A percentile compares a stretch with the other conserved stretches of the same genome.
Conservation (phyloP, 129 eudicot genomes). For the Arctium lappa region DNA sequence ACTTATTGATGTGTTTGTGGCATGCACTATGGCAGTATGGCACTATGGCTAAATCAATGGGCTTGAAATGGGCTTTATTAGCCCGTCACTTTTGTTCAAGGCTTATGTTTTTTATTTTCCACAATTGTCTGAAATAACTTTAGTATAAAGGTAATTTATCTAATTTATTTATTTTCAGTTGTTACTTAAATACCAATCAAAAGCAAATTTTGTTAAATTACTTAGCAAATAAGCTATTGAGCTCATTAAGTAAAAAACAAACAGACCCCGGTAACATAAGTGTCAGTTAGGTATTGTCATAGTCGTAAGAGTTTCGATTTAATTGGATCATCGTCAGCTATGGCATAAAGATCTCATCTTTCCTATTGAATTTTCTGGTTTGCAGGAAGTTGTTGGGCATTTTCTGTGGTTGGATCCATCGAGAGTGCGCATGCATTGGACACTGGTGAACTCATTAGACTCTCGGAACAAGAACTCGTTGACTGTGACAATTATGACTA, state of each 20-base stretch:
- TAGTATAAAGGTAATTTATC: neutral
- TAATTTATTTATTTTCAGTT: neutral
- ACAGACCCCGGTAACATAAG: too few species aligned
- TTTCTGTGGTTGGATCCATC: conserved; percentile 44
- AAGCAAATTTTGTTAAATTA: neutral
- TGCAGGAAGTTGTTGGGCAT: conserved; percentile 59
- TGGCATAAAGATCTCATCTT: neutral
- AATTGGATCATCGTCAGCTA: neutral
- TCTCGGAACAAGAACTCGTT: conserved; percentile 53
- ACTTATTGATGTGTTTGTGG: neutral
- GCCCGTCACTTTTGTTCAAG: neutral
- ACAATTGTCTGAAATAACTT: neutral
- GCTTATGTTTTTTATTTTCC: neutral
- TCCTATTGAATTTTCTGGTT: neutral
- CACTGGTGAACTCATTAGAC: conserved; percentile 40
- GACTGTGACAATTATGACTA: conserved; percentile 36
- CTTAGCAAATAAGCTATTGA: neutral
- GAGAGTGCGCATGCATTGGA: conserved; percentile 42
- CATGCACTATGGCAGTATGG: neutral
- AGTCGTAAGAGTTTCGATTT: neutral
- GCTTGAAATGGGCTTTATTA: neutral
- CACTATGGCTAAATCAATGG: neutral
- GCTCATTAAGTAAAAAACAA: neutral
- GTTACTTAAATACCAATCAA: neutral
- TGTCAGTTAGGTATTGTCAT: neutral